Percentiles rank a stretch among this genome's conserved stretches.
Conservation (phyloP, 371 early-diverging fungal genomes). For the Mucor racemosus region DNA sequence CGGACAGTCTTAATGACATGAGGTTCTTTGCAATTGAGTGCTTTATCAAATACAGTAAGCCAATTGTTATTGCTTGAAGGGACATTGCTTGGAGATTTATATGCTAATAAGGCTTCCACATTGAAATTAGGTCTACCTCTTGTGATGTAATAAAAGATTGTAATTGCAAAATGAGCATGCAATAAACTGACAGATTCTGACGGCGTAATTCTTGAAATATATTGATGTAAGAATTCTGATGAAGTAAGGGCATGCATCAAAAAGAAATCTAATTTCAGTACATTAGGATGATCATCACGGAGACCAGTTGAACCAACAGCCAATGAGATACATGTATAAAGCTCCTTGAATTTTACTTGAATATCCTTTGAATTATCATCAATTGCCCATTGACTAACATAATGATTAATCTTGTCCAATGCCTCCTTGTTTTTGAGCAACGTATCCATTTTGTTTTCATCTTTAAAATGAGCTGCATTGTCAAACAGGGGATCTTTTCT, state of each 20-base stretch:
- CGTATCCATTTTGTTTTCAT: conserved; percentile 22
- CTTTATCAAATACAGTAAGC: conserved; percentile 46
- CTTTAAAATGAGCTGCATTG: conserved; percentile 20
- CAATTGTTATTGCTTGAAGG: conserved; percentile 44
- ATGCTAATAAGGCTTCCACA: conserved; percentile 39
- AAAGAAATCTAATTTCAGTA: conserved; percentile 48
- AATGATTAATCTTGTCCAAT: conserved; percentile 32
- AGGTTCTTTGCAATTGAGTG: conserved; percentile 52
- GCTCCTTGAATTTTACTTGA: conserved; percentile 41
- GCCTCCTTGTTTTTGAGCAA: conserved; percentile 33
- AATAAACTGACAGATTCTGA: conserved; percentile 46
- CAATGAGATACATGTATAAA: conserved; percentile 31
- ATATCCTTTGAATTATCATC: conserved; percentile 35
- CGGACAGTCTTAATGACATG: conserved; percentile 63
- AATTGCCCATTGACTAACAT: conserved; percentile 40
- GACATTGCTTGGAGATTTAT: conserved; percentile 16
- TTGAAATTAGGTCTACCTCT: conserved; percentile 50
- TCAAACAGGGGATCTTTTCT: conserved; percentile 44
- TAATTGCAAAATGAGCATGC: conserved; percentile 39
- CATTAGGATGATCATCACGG: conserved; percentile 29
- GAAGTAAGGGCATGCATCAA: conserved; percentile 64
- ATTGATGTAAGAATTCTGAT: conserved; percentile 52
- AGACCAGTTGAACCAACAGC: conserved; percentile 39
- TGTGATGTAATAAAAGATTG: conserved; percentile 43
- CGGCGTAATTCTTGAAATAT: conserved; percentile 32